Percentiles rank a stretch among this genome's conserved stretches.
phyloP scores from a whole-genome alignment of 108 stramenopile species.

The Bacterosira constricta region DNA sequence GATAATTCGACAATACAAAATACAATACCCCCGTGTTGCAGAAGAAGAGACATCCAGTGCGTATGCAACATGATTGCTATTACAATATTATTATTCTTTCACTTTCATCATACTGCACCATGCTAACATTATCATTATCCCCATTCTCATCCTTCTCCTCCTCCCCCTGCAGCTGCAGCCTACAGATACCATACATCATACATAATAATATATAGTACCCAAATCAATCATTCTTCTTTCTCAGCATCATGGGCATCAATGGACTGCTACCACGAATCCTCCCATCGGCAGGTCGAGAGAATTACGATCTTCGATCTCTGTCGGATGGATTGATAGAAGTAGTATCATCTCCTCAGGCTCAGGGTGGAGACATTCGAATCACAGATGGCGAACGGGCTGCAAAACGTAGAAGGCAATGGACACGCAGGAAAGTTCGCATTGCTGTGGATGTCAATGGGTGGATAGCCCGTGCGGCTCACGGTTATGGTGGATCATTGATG shows the following conservation, averaged over 20 bases:
- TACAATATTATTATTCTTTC: no score
- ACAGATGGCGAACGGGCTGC: conserved; percentile 4
- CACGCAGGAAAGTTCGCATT: conserved; percentile 56
- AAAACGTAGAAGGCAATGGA: conserved; percentile 22
- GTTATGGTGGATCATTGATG: conserved; percentile 55
- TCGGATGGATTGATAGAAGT: conserved; percentile 42
- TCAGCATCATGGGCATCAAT: conserved; percentile 57
- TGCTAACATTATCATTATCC: no score
- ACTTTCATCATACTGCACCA: no score
- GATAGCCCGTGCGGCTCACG: conserved; percentile 68
- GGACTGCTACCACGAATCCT: conserved; percentile 59
- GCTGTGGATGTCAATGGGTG: conserved; percentile 75
- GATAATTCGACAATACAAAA: no score
- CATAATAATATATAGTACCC: no score
- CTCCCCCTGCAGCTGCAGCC: no score
- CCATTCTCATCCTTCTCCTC: no score
- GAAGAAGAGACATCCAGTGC: no score
- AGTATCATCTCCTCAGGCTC: conserved; percentile 18
- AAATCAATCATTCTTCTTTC: no score
- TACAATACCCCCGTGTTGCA: no score
- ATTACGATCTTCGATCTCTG: conserved; percentile 43
- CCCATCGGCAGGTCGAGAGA: conserved; percentile 57
- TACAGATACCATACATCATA: no score
- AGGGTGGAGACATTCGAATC: neutral
- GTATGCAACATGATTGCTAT: no score